These are phyloP conservation scores for Cladosporium sp. DNA, from an alignment of 2,329 filamentous ascomycete species.

Conservation along the genomic window DNA sequence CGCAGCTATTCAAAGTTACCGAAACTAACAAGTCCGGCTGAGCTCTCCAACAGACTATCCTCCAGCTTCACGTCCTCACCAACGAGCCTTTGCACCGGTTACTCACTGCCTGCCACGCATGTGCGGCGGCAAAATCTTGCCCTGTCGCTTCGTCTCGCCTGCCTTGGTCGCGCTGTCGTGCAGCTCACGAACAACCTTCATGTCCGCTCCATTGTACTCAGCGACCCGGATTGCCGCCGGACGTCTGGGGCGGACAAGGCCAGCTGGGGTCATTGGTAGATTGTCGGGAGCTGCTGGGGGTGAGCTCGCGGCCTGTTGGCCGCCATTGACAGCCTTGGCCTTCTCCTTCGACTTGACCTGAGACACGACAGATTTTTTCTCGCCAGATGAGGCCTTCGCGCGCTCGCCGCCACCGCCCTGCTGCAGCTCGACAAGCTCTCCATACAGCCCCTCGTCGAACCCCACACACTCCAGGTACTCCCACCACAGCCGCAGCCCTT, in stretches of 20 bases:
- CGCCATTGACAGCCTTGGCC: background rate
- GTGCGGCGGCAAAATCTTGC: too few species aligned
- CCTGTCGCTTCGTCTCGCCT: background rate
- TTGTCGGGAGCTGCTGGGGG: too few species aligned
- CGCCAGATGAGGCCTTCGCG: slow-evolving; percentile 9
- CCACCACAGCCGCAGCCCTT: slow-evolving; percentile 41
- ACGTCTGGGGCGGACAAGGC: background rate
- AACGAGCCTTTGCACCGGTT: too few species aligned
- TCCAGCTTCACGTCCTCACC: too few species aligned
- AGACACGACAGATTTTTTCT: slow-evolving; percentile 25
- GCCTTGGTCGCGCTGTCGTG: background rate
- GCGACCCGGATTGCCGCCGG: background rate
- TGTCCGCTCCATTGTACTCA: background rate
- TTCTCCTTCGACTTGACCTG: background rate
- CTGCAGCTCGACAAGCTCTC: slow-evolving; percentile 29
- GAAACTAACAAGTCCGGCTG: too few species aligned
- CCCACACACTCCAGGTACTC: slow-evolving; percentile 42
- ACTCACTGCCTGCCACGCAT: too few species aligned
- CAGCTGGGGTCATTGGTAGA: too few species aligned
- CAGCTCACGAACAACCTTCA: background rate
- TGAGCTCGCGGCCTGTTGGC: background rate
- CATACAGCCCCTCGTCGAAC: slow-evolving; percentile 38
- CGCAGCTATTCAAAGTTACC: too few species aligned
- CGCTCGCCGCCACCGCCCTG: background rate
- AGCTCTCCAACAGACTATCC: too few species aligned